phyloP scores from a whole-genome alignment of 805 yeast species.

The Ogataea corticis region DNA sequence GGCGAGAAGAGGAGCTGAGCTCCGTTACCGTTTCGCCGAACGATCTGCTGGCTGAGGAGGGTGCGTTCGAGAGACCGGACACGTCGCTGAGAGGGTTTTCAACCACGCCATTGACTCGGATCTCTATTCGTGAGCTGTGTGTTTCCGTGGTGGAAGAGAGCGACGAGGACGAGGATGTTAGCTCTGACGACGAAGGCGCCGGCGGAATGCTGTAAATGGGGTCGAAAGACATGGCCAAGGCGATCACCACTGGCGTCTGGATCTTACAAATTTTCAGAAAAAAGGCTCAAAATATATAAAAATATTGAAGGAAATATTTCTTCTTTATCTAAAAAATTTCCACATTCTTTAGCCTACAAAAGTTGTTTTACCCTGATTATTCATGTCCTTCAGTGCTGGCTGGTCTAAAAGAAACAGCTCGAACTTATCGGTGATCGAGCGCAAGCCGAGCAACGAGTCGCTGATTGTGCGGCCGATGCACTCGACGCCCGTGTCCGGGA shows the following conservation, averaged over 20 bases:
- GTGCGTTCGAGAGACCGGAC: not conserved
- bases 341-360: not conserved
- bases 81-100: not conserved
- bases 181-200: not conserved
- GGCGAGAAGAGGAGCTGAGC: not conserved
- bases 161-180: constrained; percentile 2
- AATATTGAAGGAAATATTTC: not conserved
- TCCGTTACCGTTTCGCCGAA: constrained; percentile 2
- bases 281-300: too few relatives aligned
- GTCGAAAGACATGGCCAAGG: too few relatives aligned
- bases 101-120: constrained; percentile 3
- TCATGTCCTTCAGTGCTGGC: not conserved
- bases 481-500: not conserved
- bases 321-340: not conserved
- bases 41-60: not conserved
- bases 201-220: not conserved
- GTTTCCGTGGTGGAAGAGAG: constrained; percentile 4
- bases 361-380: too few relatives aligned
- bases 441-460: constrained; percentile 14
- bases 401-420: constrained; percentile 6
- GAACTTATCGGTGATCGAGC: constrained; percentile 13
- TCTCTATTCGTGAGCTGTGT: constrained; percentile 1
- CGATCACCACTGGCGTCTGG: too few relatives aligned
- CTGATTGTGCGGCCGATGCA: constrained; percentile 7
- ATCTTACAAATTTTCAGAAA: too few relatives aligned